Evolutionary conservation across 2,329 filamentous ascomycete species (phyloP), one percentile per base, ranked within the genome.

Genomic region (Fusarium luffae): DNA sequence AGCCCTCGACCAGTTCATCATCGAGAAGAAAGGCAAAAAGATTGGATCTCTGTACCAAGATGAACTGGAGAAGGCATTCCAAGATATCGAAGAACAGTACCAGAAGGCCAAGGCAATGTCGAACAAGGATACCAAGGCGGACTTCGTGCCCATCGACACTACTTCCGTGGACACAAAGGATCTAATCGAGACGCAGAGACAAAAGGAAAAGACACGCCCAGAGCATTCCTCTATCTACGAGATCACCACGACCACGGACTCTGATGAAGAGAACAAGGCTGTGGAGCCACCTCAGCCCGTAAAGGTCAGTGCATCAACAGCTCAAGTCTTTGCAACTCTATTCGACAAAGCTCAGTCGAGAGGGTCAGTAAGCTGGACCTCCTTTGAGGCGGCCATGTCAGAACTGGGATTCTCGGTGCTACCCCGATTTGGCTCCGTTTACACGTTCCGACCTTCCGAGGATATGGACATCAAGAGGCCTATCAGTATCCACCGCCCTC

Each of bases 161-260:
- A 57, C 75, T 2, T 68, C 75, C 0, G 37, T 76, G 27, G 46
- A 70, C 1, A 47, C 46, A 8, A 75, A 78, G 21, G 28, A 75
- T 2, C 67, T 60, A 12, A 62, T 82, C 3, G 73, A 82, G 57
- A 72, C 80, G 44, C 78, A 79, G 25, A 78, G 70, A 23, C 60
- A 80, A 42, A 85, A 85, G 62, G 77, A 82, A 44, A 86, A 84
- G 75, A 84, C 82, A 1, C 80, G 83, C 0, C 81, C 78, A 5
- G 59, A 72, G 0, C 71, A 81, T 27, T 77, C 79, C 2, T 82
- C 79, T 1, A 54, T 73, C 0, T 80, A 79, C 49, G 77, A 79
- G 2, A 77, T 80, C 48, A 58, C 65, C 8, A 63, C 74, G 6
- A 28, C 49, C 0, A 8, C 34, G 0, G 40, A 68, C 5, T 41